Evolutionary conservation across 768 basidiomycete species (phyloP), one percentile per base, ranked within the genome.

Genomic region (Vararia minispora): DNA sequence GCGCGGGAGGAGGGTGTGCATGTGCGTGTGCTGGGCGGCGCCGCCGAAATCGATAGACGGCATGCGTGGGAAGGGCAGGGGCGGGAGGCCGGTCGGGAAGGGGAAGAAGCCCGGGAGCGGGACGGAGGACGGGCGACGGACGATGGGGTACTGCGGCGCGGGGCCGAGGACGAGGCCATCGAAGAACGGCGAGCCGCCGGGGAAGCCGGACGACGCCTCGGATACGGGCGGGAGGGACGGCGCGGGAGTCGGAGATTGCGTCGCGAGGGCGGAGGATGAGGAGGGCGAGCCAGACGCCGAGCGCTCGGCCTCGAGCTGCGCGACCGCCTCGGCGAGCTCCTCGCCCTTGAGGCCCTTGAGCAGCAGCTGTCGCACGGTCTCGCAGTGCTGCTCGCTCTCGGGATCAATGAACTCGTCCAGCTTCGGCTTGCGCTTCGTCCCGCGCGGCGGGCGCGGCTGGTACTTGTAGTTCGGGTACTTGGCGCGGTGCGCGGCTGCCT

Each of bases 401-500:
- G 47, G 41, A 13, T 41, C 41, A 11, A 47, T 33, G n/a, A n/a
- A n/a, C n/a, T n/a, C n/a, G 2, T 13, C 11, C 6, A 29, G 21
- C 41, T 48, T 48, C 4, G 45, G 33, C 13, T 47, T 47, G 35
- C 62, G 64, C 40, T 61, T 61, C 58, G 67, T 68, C 47, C 58
- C 60, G 59, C 67, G 67, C 53, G 67, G 66, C 52, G 62, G 61
- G 18, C 64, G 64, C 6, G 63, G 63, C 35, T 55, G 52, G 56
- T 68, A 71, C 24, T 65, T 61, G 33, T 70, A 87, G 45, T 82
- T 69, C 1, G 84, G 82, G 53, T 81, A 82, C 42, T 60, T 64
- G 28, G 63, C 63, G 39, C 79, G 74, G 59, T 87, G 83, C 22
- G 74, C 76, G 0, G 75, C 78, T 58, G 83, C 84, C 17, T 76